These are phyloP conservation scores for Scheffersomyces illinoinensis DNA, from an alignment of 1,139 yeast species.

Conservation along the genomic window DNA sequence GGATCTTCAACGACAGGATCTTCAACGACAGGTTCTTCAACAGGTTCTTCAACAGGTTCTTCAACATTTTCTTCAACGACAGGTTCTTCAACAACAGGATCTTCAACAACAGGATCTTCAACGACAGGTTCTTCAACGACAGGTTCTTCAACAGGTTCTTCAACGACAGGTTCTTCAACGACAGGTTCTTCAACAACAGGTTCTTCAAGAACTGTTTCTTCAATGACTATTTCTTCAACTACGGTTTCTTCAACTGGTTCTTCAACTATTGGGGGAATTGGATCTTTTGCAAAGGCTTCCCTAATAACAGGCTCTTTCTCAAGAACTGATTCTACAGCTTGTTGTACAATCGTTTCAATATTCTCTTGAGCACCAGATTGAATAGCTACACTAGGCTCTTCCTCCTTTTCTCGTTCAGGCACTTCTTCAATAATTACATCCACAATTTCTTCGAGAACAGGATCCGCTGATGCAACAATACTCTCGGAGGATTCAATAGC, in stretches of 20 bases:
- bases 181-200: constrained; percentile 3
- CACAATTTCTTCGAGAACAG: background rate
- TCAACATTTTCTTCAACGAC: background rate
- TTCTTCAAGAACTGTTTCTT: constrained; percentile 3
- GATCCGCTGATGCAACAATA: too few species aligned
- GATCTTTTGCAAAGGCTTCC: background rate
- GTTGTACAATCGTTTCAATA: constrained; percentile 4
- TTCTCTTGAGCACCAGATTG: constrained; percentile 2
- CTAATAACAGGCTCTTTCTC: constrained; percentile 1
- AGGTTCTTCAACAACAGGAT: constrained; percentile 1
- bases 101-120: constrained; percentile 2
- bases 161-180: constrained; percentile 3
- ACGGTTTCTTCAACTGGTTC: constrained; percentile 3
- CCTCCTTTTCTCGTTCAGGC: background rate
- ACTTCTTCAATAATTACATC: background rate
- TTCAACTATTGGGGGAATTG: background rate
- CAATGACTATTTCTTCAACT: constrained; percentile 1
- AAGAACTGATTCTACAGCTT: constrained; percentile 5
- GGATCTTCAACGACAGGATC: constrained; percentile 4
- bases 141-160: background rate
- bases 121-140: constrained; percentile 4
- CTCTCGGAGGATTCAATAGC: background rate
- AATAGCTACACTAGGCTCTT: background rate
- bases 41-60: too few species aligned
- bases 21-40: background rate